These are phyloP conservation scores for Eimeria maxima DNA, from an alignment of 169 alveolate species.

Conservation along the genomic window DNA sequence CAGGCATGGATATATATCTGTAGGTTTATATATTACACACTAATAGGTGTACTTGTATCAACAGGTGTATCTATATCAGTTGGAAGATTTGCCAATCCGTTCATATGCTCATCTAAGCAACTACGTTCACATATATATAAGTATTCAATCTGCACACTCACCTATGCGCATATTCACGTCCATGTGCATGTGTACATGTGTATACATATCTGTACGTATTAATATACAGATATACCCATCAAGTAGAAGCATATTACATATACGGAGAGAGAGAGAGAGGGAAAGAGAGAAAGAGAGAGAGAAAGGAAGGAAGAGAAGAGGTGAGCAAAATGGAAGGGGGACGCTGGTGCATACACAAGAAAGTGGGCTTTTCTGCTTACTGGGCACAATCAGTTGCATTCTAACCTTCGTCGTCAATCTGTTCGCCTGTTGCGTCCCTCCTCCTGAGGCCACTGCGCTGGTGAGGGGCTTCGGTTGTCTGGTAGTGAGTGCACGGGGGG, in stretches of 20 bases:
- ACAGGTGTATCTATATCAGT: too few species aligned
- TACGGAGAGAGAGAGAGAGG: not conserved
- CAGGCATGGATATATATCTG: too few species aligned
- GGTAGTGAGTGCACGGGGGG: conserved; percentile 18
- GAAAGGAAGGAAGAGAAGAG: not conserved
- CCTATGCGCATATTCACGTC: too few species aligned
- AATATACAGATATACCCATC: too few species aligned
- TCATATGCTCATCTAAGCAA: too few species aligned
- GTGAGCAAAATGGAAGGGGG: not conserved
- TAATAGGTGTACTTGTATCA: too few species aligned
- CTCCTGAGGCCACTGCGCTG: not conserved
- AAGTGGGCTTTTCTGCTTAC: not conserved
- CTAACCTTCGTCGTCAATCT: conserved; percentile 38
- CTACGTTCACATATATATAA: too few species aligned
- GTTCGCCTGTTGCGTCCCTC: not conserved
- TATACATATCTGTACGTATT: too few species aligned
- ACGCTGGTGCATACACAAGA: not conserved
- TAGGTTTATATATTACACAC: too few species aligned
- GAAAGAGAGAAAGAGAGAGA: not conserved
- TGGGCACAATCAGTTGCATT: not conserved
- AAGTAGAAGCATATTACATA: not conserved
- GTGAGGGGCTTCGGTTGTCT: conserved; percentile 10
- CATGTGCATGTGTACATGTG: not conserved
- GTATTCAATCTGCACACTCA: too few species aligned
- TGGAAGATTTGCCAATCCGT: too few species aligned